phyloP scores from a whole-genome alignment of 768 basidiomycete genomes.

The Calocera viscosa region DNA sequence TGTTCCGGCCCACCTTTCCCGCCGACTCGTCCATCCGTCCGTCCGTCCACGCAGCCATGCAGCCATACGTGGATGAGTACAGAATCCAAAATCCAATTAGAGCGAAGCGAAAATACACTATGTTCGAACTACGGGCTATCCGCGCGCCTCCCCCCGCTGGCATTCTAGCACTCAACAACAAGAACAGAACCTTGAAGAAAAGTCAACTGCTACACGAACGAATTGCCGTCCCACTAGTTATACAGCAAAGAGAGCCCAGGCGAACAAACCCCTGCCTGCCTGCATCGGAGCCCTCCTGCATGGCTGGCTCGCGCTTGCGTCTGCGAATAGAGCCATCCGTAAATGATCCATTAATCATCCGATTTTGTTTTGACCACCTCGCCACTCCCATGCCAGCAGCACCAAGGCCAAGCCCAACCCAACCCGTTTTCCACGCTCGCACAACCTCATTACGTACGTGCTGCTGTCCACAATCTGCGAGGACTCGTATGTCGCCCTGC shows the following conservation, averaged over 20 bases:
- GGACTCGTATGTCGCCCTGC: background rate
- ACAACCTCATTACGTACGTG: background rate
- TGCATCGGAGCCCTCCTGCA: background rate
- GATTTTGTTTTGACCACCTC: constrained; percentile 5
- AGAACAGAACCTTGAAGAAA: constrained; percentile 3
- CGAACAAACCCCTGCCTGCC: background rate
- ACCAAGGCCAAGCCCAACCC: background rate
- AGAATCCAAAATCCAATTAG: constrained; percentile 6
- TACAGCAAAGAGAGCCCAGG: background rate
- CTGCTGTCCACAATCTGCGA: background rate
- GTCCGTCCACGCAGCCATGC: background rate
- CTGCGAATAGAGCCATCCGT: background rate
- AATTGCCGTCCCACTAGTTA: constrained; percentile 2
- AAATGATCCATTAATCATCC: constrained; percentile 9
- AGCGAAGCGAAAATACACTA: background rate
- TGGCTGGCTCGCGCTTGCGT: background rate
- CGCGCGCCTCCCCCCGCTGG: background rate
- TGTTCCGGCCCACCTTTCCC: background rate
- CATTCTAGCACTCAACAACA: constrained; percentile 6
- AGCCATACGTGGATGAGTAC: background rate
- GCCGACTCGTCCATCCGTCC: background rate
- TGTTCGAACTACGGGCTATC: background rate
- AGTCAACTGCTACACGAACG: background rate
- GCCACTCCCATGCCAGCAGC: background rate
- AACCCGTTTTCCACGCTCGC: background rate